Conservation (phyloP, 1,284 basidiomycete species). For the Apiotrichum porosum region DNA sequence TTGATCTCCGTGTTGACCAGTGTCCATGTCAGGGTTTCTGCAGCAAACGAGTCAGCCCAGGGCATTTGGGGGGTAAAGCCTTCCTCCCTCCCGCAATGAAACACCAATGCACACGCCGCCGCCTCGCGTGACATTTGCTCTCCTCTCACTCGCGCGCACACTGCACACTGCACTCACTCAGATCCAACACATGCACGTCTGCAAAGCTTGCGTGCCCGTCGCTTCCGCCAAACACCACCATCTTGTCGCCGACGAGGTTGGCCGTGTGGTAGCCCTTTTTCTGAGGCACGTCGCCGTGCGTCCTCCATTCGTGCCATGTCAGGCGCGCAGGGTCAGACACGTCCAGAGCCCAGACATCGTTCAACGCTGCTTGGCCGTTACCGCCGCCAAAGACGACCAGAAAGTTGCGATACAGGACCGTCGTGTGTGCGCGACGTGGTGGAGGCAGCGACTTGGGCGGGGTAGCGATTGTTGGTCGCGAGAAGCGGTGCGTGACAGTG, state of each 20-base stretch:
- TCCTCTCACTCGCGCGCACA: no score
- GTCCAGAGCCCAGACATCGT: constrained; percentile 85
- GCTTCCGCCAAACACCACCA: constrained; percentile 49
- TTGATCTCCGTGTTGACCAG: constrained; percentile 56
- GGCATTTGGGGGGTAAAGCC: no score
- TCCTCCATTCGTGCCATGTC: constrained; percentile 54
- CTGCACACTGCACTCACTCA: constrained; percentile 63
- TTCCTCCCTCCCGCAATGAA: no score
- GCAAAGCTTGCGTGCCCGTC: constrained; percentile 62
- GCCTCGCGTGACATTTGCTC: no score
- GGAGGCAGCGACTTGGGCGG: constrained; percentile 52
- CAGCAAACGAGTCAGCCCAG: background rate
- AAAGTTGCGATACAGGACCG: constrained; percentile 66
- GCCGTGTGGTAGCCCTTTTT: constrained; percentile 86
- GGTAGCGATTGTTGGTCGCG: constrained; percentile 42
- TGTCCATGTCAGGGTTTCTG: constrained; percentile 69
- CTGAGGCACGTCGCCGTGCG: constrained; percentile 47
- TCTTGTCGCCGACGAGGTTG: constrained; percentile 72
- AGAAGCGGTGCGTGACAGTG: constrained; percentile 66
- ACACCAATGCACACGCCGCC: no score
- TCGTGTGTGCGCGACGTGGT: constrained; percentile 79
- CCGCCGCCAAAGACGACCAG: constrained; percentile 89
- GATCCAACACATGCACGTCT: constrained; percentile 79
- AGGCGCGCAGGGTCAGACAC: constrained; percentile 41
- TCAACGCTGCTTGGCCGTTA: constrained; percentile 79